Conservation (phyloP, 345 rosid species). For the Salix brachista region DNA sequence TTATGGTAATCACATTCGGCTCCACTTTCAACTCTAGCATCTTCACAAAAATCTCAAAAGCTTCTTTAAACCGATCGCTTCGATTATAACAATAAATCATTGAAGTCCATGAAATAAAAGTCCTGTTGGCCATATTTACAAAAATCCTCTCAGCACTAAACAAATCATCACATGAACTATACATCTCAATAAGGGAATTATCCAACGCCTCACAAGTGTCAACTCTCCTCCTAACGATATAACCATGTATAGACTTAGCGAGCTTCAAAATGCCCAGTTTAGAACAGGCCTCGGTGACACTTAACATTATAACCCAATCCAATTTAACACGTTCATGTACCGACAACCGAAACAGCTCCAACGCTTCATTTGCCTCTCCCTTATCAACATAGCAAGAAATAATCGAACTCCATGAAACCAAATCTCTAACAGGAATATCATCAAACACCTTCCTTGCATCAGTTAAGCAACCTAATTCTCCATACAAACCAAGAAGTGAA, state of each 20-base stretch:
- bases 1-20: conserved; percentile 59
- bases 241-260: conserved; percentile 52
- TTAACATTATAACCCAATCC: conserved; percentile 54
- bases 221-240: conserved; percentile 32
- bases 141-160: conserved; percentile 55
- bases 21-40: conserved; percentile 44
- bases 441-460: conserved; percentile 62
- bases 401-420: conserved; percentile 68
- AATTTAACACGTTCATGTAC: conserved; percentile 40
- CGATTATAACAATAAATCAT: conserved; percentile 70
- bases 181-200: conserved; percentile 56
- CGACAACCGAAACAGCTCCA: conserved; percentile 44
- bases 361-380: conserved; percentile 39
- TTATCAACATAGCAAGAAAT: conserved; percentile 52
- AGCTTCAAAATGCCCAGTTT: conserved; percentile 39
- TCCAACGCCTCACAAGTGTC: conserved; percentile 38
- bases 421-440: conserved; percentile 47
- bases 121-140: conserved; percentile 12
- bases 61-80: conserved; percentile 41
- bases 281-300: conserved; percentile 52
- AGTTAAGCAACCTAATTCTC: conserved; percentile 43
- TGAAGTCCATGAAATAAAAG: conserved; percentile 62
- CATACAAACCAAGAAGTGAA: conserved; percentile 54
- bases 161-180: conserved; percentile 68
- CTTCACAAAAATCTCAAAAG: conserved; percentile 42